These are phyloP conservation scores for Phaeosphaeria sp. DNA, from an alignment of 2,329 filamentous ascomycete species.

Conservation along the genomic window DNA sequence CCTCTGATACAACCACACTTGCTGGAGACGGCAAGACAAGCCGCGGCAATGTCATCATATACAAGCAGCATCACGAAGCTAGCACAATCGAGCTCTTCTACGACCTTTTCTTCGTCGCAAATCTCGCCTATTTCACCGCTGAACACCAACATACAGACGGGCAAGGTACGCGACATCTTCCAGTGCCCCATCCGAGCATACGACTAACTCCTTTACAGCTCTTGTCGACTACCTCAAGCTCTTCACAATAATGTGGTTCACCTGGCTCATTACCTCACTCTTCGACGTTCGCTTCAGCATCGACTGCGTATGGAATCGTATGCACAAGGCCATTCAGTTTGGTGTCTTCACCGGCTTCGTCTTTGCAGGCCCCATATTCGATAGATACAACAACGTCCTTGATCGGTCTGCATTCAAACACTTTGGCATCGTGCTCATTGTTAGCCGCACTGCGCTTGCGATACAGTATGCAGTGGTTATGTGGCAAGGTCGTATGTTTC, in stretches of 20 bases:
- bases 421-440: constrained; percentile 26
- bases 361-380: constrained; percentile 58
- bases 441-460: constrained; percentile 23
- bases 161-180: constrained; percentile 20
- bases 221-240: constrained; percentile 58
- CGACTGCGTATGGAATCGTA: constrained; percentile 68
- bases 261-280: constrained; percentile 68
- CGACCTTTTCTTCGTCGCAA: constrained; percentile 69
- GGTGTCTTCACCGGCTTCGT: constrained; percentile 71
- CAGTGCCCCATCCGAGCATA: neutral
- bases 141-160: constrained; percentile 63
- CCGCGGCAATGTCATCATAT: constrained; percentile 30
- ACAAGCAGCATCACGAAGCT: constrained; percentile 51
- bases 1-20: constrained; percentile 15
- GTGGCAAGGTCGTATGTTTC: constrained; percentile 28
- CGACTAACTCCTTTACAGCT: constrained; percentile 13
- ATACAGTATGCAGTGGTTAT: constrained; percentile 31
- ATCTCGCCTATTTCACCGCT: constrained; percentile 67
- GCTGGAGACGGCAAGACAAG: constrained; percentile 24
- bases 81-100: constrained; percentile 65
- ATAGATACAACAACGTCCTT: constrained; percentile 25
- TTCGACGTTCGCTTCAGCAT: constrained; percentile 71
- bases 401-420: constrained; percentile 17
- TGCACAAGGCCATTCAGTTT: constrained; percentile 67
- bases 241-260: constrained; percentile 69